Evolutionary conservation across 2,329 filamentous ascomycete genomes (phyloP).

Genomic region (Penicillium sp.): DNA sequence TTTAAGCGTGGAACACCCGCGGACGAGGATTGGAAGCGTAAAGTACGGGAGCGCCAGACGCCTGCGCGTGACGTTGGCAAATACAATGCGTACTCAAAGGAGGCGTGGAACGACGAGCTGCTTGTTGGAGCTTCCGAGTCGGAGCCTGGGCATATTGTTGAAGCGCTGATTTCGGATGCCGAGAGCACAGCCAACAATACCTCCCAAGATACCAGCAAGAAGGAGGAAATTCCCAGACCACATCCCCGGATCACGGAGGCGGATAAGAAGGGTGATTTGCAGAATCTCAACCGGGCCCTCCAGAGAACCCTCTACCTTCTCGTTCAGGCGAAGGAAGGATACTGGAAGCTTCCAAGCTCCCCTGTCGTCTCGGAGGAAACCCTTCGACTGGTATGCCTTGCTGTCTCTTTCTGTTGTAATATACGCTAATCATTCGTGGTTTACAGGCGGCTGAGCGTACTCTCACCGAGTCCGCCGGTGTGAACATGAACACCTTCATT

Average conservation of each 20-base stretch:
- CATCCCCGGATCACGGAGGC: conserved; percentile 75
- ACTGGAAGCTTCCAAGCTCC: conserved; percentile 83
- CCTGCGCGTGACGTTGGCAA: conserved; percentile 82
- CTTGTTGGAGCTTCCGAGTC: conserved; percentile 73
- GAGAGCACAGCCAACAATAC: conserved; percentile 55
- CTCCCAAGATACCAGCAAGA: conserved; percentile 53
- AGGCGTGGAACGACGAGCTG: conserved; percentile 91
- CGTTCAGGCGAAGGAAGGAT: conserved; percentile 70
- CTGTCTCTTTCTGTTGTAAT: background rate
- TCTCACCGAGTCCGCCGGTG: conserved; percentile 75
- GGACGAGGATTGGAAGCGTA: conserved; percentile 88
- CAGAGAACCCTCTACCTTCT: conserved; percentile 86
- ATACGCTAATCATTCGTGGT: conserved; percentile 9
- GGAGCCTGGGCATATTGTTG: conserved; percentile 66
- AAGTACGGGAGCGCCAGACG: conserved; percentile 75
- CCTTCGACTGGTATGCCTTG: conserved; percentile 74
- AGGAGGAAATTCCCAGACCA: conserved; percentile 72
- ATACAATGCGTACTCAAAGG: conserved; percentile 75
- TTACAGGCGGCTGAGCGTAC: conserved; percentile 79
- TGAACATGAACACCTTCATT: conserved; percentile 99
- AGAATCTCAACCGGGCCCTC: conserved; percentile 77
- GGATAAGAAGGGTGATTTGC: conserved; percentile 74
- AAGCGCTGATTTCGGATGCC: conserved; percentile 75
- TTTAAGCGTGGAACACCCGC: conserved; percentile 87
- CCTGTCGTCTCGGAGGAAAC: conserved; percentile 72